Base-by-base conservation (phyloP, 148 eudicot species). In the Pouteria glomerata region DNA sequence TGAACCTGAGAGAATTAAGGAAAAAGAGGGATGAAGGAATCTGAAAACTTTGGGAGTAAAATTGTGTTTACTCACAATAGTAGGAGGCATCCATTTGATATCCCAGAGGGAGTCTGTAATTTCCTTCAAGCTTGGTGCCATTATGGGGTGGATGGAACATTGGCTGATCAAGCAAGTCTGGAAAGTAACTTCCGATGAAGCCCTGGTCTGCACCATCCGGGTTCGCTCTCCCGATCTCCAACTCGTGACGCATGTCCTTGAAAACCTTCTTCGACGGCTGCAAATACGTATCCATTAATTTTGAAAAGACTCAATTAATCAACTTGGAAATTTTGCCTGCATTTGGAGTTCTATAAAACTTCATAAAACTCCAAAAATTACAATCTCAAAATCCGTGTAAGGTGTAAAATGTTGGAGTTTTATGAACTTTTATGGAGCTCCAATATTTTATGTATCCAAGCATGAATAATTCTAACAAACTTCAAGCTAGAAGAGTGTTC, bases 41-140 rank as follows among this genome's bases (percentile, higher is more conserved):
- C 18, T 18, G n/a, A 42, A 18, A 57, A 10, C 4, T 3, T 19
- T 3, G n/a, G n/a, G 51, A 69, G 50, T 39, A 5, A n/a, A 56
- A 24, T 59, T 68, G 29, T 2, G 3, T 0, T n/a, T 68, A 79
- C 98, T 88, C 73, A 92, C 99, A 96, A 68, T 74, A 96, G 70
- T 88, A 96, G 33, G 97, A 88, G 73, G 99, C 96, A 78, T 96
- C 99, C 99, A 92, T 96, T 84, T 96, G 99, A 68, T 96, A 96
- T 23, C 99, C 99, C 19, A 92, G 68, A 71, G 97, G 97, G 80
- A 96, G 96, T 71, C 99, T 85, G 69, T 82, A 96, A 21, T 50
- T 57, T 26, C 99, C 99, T 6, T 76, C 70, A 37, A 96, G 96
- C 73, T 51, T 84, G 69, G 88, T 85, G 29, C 83, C 85, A 55